These are phyloP conservation scores for Cordyceps tenuipes DNA, from an alignment of 2,329 filamentous ascomycete genomes.

Conservation along the genomic window DNA sequence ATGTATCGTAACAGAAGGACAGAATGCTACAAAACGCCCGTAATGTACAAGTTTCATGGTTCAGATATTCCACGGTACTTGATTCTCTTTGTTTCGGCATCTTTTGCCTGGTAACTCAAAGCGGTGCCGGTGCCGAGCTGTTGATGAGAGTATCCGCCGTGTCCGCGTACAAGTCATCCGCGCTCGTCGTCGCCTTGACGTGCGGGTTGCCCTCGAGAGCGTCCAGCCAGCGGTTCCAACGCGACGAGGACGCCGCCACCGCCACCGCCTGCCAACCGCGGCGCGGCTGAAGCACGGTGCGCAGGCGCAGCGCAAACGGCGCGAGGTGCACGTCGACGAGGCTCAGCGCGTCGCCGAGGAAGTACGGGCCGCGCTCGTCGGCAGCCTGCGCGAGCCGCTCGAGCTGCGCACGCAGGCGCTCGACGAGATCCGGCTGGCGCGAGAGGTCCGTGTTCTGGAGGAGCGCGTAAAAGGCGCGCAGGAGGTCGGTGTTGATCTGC, in stretches of 20 bases:
- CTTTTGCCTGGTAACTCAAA: background rate
- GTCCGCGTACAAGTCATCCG: conserved; percentile 41
- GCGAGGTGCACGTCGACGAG: conserved; percentile 69
- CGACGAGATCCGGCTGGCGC: conserved; percentile 50
- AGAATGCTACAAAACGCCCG: background rate
- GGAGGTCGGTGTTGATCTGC: conserved; percentile 63
- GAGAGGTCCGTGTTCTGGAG: conserved; percentile 55
- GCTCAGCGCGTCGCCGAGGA: conserved; percentile 44
- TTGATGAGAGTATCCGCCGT: conserved; percentile 47
- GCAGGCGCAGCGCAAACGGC: conserved; percentile 63
- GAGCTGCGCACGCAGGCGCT: conserved; percentile 59
- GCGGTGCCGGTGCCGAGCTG: background rate
- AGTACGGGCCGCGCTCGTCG: conserved; percentile 57
- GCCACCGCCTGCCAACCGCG: conserved; percentile 29
- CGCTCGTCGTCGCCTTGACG: conserved; percentile 59
- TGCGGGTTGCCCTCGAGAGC: conserved; percentile 58
- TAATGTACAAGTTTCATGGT: background rate
- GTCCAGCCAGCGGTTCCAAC: conserved; percentile 62
- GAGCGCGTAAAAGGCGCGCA: conserved; percentile 68
- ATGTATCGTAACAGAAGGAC: background rate
- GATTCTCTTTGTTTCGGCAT: background rate
- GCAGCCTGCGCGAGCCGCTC: conserved; percentile 39
- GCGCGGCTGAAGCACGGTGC: conserved; percentile 56
- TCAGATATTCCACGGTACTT: background rate
- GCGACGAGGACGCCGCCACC: conserved; percentile 36